Base-by-base conservation (phyloP, 2,329 filamentous ascomycete species). In the Pestalotiopsis sp. region DNA sequence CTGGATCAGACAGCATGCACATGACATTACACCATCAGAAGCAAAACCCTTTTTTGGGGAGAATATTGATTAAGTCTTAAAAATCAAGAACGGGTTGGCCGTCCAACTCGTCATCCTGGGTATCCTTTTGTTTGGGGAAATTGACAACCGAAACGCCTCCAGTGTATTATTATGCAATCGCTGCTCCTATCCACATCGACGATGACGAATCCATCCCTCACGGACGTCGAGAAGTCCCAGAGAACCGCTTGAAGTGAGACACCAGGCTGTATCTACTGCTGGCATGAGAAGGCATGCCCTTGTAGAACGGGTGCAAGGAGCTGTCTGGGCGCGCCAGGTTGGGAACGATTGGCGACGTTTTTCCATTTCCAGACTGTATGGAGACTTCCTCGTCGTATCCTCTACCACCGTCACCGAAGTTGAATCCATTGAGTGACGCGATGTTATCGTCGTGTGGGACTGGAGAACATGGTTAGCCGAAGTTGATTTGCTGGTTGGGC, bases 301-400 rank as follows among this genome's bases (percentile, higher is more conserved):
- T 55, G 77, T 71, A 85, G 79, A 63, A 83, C 82, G 88, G 88
- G 71, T 91, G 88, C 70, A 88, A 69, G 1, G 86, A 85, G 7
- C 88, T 88, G 35, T 85, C 82, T 1, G 89, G 89, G 11, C 88
- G 83, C 74, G 83, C 80, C 13, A 90, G 69, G 0, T 81, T 81
- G 1, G 88, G 87, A 24, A 84, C 79, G 70, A 91, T 86, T 1
- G 89, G 89, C 70, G 86, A 88, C 61, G 22, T 26, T 35, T 64
- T 35, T 35, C 30, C 30, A 9, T 35, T 35, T 35, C 1, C 30
- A 35, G 30, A 35, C 30, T 35, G 30, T 35, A 35, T 35, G 7
- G 7, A 9, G 30, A 35, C 30, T 35, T 35, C 30, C 48, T 55
- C 22, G 48, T 55, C 48, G 17, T 22, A n/a, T 6, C 48, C 68